Percentiles rank a stretch among this genome's conserved stretches.
Evolutionary conservation across 2,329 filamentous ascomycete species (phyloP).

Genomic region (Dactylella cylindrospora): DNA sequence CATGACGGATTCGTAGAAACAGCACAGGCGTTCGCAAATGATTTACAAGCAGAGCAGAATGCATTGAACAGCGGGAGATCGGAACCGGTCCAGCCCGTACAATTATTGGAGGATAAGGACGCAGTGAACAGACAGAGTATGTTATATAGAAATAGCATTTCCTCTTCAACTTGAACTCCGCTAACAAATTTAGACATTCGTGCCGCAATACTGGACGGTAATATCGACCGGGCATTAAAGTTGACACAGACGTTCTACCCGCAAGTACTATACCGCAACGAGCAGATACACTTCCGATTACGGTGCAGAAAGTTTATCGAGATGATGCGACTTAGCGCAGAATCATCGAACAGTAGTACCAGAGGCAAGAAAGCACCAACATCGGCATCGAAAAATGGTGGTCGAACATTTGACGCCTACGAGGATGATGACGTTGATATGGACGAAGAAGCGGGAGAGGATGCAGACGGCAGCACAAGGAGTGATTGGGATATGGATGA

Average conservation of each 20-base stretch:
- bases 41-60: slow-evolving; percentile 72
- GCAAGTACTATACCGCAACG: slow-evolving; percentile 74
- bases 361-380: slow-evolving; percentile 51
- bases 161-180: slow-evolving; percentile 24
- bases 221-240: slow-evolving; percentile 87
- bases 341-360: slow-evolving; percentile 10
- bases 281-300: slow-evolving; percentile 82
- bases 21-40: slow-evolving; percentile 80
- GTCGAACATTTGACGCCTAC: slow-evolving; percentile 15
- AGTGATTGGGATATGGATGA: slow-evolving; percentile 43
- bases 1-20: slow-evolving; percentile 97
- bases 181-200: slow-evolving; percentile 67
- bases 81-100: slow-evolving; percentile 57
- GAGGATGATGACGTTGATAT: slow-evolving; percentile 58
- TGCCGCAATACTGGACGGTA: slow-evolving; percentile 81
- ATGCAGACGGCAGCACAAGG: slow-evolving; percentile 36
- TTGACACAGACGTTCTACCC: slow-evolving; percentile 77
- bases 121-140: slow-evolving; percentile 81
- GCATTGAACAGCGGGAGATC: slow-evolving; percentile 61
- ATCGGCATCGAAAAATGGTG: slow-evolving; percentile 51
- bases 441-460: slow-evolving; percentile 51
- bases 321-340: slow-evolving; percentile 71
- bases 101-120: slow-evolving; percentile 78
- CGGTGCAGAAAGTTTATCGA: slow-evolving; percentile 92
- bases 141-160: slow-evolving; percentile 49